Evolutionary conservation across 345 rosid species (phyloP).

Genomic region (Cardamine resedifolia): DNA sequence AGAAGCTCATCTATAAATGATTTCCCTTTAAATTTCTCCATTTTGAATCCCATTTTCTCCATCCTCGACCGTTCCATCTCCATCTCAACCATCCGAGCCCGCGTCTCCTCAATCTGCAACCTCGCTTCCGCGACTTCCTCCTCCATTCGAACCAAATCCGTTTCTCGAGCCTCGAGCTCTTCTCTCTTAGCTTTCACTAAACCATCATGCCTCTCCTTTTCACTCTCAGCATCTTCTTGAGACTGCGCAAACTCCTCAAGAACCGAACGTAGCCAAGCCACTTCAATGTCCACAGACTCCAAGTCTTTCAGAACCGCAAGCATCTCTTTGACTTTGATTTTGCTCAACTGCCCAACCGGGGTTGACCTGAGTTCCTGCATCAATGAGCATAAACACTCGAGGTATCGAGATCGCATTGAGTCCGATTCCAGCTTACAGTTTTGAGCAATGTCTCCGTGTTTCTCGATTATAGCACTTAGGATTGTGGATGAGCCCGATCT

Average conservation of each 20-base stretch:
- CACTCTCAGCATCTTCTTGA: slow-evolving; percentile 44
- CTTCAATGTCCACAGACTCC: slow-evolving; percentile 65
- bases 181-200: slow-evolving; percentile 46
- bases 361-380: slow-evolving; percentile 70
- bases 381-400: slow-evolving; percentile 73
- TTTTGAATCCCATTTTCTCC: slow-evolving; percentile 42
- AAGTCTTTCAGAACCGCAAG: slow-evolving; percentile 71
- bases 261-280: slow-evolving; percentile 56
- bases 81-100: slow-evolving; percentile 40
- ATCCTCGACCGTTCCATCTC: slow-evolving; percentile 47
- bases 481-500: slow-evolving; percentile 49
- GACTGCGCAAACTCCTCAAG: slow-evolving; percentile 53
- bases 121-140: slow-evolving; percentile 43
- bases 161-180: slow-evolving; percentile 48
- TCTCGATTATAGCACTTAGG: slow-evolving; percentile 53
- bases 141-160: slow-evolving; percentile 52
- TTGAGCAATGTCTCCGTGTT: slow-evolving; percentile 76
- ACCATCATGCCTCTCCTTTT: slow-evolving; percentile 44
- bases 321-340: slow-evolving; percentile 65
- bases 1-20: slow-evolving; percentile 54
- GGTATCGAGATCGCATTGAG: slow-evolving; percentile 65
- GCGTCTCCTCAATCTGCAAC: slow-evolving; percentile 40
- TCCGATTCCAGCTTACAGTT: slow-evolving; percentile 63
- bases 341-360: slow-evolving; percentile 55
- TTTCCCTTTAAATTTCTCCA: slow-evolving; percentile 55